A percentile compares a stretch with the other conserved stretches of the same genome.
Conservation (phyloP, 345 rosid genomes). For the Eucalyptus guilfoylei region DNA sequence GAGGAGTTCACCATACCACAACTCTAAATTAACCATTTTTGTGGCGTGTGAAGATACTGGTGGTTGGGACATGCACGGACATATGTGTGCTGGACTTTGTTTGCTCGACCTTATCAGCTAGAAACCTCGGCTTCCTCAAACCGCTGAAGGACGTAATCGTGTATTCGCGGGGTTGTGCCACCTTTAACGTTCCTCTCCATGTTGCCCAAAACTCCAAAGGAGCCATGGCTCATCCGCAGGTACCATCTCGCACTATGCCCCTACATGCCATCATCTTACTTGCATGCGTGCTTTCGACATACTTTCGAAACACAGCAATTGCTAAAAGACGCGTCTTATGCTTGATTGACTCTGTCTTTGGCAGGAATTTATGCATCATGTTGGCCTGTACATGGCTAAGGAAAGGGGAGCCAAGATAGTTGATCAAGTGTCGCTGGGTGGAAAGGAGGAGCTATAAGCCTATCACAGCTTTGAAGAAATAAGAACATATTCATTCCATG, state of each 20-base stretch:
- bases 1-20: background rate
- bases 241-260: background rate
- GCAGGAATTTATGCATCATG: constrained; percentile 44
- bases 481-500: background rate
- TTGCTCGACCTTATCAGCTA: constrained; percentile 37
- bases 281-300: background rate
- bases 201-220: constrained; percentile 25
- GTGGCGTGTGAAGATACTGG: constrained; percentile 27
- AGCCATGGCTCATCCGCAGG: constrained; percentile 43
- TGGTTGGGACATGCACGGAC: constrained; percentile 53
- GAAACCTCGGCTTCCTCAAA: constrained; percentile 29
- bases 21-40: background rate
- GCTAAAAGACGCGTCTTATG: too few relatives aligned
- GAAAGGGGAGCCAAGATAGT: constrained; percentile 45
- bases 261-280: background rate
- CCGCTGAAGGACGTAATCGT: constrained; percentile 42
- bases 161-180: constrained; percentile 45
- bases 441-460: constrained; percentile 1
- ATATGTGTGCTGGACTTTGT: constrained; percentile 58
- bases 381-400: constrained; percentile 49
- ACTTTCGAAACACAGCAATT: background rate
- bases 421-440: constrained; percentile 9
- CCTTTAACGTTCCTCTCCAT: constrained; percentile 36
- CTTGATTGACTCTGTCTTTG: background rate
- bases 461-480: background rate